A percentile compares a stretch with the other conserved stretches of the same genome.
These are phyloP conservation scores for Linaria vulgaris DNA, from an alignment of 257 asterid species.

Conservation along the genomic window DNA sequence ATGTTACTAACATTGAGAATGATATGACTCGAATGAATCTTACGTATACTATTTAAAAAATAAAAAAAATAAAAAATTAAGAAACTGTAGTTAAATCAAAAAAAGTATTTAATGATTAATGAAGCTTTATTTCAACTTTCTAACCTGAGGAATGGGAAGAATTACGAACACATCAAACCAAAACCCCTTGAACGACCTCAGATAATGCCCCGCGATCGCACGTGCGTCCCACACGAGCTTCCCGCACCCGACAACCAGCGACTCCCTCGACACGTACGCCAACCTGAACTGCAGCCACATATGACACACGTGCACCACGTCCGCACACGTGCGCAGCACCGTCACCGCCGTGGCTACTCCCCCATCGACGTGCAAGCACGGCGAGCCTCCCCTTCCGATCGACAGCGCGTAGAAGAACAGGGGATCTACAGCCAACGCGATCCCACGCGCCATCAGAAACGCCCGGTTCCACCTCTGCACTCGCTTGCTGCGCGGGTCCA, in stretches of 20 bases:
- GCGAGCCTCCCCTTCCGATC: slow-evolving; percentile 71
- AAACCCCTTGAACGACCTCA: slow-evolving; percentile 71
- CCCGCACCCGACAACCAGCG: slow-evolving; percentile 89
- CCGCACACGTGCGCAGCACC: slow-evolving; percentile 72
- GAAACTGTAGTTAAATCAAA: no score
- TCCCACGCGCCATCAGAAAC: slow-evolving; percentile 82
- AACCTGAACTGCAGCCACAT: slow-evolving; percentile 83
- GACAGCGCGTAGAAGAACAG: slow-evolving; percentile 85
- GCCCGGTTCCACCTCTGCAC: slow-evolving; percentile 90
- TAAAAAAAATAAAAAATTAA: no score
- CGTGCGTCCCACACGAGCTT: slow-evolving; percentile 97
- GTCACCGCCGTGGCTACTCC: slow-evolving; percentile 62
- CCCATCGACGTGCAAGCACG: slow-evolving; percentile 76
- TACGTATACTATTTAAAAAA: no score
- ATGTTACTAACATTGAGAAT: no score
- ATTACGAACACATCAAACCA: slow-evolving; percentile 94
- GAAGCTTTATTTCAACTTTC: neutral
- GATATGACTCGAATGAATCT: no score
- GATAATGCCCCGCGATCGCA: slow-evolving; percentile 69
- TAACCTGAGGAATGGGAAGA: slow-evolving; percentile 95
- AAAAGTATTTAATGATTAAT: no score
- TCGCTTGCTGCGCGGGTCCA: slow-evolving; percentile 85
- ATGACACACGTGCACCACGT: slow-evolving; percentile 78
- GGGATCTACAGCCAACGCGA: slow-evolving; percentile 90
- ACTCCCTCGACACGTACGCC: slow-evolving; percentile 89